Conservation (phyloP, 2,329 filamentous ascomycete genomes). For the Penicillium sp. region DNA sequence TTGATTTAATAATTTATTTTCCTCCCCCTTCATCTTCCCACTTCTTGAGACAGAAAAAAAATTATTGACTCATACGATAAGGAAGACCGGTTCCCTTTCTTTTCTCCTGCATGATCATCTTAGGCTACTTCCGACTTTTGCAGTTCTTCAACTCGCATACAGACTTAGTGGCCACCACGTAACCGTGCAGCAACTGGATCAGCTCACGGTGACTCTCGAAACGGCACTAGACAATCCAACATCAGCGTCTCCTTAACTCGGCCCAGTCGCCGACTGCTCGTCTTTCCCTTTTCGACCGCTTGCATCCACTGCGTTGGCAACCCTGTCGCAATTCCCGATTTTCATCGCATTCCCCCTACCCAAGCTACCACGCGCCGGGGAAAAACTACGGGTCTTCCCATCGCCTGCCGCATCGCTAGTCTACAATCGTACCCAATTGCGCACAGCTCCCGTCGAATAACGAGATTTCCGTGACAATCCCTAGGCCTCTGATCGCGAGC, state of each 20-base stretch:
- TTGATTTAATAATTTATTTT: constrained; percentile 27
- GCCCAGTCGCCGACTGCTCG: constrained; percentile 34
- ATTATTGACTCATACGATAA: constrained; percentile 10
- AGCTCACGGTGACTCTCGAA: constrained; percentile 26
- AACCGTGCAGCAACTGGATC: constrained; percentile 37
- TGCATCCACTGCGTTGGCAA: constrained; percentile 41
- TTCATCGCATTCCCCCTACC: constrained; percentile 26
- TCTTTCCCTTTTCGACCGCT: constrained; percentile 37
- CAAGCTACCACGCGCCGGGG: constrained; percentile 17
- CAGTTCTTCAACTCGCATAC: constrained; percentile 27
- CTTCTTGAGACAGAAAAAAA: constrained; percentile 9
- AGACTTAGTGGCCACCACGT: constrained; percentile 36
- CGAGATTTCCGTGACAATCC: constrained; percentile 9
- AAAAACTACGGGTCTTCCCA: constrained; percentile 29
- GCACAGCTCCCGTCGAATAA: background rate
- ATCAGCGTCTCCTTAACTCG: constrained; percentile 27
- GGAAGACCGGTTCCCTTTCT: constrained; percentile 23
- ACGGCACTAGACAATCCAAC: constrained; percentile 30
- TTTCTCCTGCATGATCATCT: constrained; percentile 30
- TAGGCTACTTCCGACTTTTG: constrained; percentile 15
- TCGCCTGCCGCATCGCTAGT: constrained; percentile 23
- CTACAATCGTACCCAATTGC: constrained; percentile 20
- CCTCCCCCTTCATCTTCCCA: constrained; percentile 6
- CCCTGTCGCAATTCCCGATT: constrained; percentile 32
- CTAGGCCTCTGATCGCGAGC: constrained; percentile 8